A percentile compares a stretch with the other conserved stretches of the same genome.
Evolutionary conservation across 441 rosid genomes (phyloP).

Genomic region (Populus hybrid): DNA sequence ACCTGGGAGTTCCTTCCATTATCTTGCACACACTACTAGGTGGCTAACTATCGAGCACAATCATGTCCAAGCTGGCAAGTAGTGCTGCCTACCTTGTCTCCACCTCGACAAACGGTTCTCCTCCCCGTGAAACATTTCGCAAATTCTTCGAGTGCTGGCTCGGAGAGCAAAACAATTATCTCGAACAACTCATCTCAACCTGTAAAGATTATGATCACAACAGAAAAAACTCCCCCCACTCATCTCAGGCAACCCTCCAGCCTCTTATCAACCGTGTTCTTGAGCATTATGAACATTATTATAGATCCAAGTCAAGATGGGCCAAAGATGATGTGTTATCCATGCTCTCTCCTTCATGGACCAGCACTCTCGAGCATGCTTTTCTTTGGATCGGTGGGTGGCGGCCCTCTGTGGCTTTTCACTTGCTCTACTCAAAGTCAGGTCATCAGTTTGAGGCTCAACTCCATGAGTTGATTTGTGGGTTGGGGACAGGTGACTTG

Average conservation of each 20-base stretch:
- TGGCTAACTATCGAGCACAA: no score
- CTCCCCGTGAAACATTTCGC: conserved; percentile 10
- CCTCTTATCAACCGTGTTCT: conserved; percentile 24
- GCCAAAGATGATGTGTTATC: conserved; percentile 31
- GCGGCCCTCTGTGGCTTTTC: conserved; percentile 49
- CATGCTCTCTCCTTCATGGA: conserved; percentile 48
- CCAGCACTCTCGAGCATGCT: conserved; percentile 37
- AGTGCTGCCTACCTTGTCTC: no score
- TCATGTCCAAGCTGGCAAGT: no score
- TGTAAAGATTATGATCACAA: conserved; percentile 9
- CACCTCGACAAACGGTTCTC: no score
- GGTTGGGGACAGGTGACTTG: conserved; percentile 34
- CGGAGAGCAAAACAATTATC: conserved; percentile 33
- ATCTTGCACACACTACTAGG: no score
- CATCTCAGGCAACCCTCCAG: neutral
- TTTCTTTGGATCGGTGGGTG: conserved; percentile 34
- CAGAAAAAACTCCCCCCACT: no score
- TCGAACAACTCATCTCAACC: conserved; percentile 31
- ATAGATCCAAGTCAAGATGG: conserved; percentile 32
- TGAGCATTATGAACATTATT: conserved; percentile 44
- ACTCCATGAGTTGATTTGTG: conserved; percentile 28
- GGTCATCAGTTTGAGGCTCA: conserved; percentile 39
- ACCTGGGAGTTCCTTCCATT: no score
- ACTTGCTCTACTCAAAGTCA: conserved; percentile 47
- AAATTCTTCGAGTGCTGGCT: conserved; percentile 42